Evolutionary conservation across 805 yeast genomes (phyloP), one percentile per base, ranked within the genome.

Genomic region (Sungouiozyma ichnusensis): DNA sequence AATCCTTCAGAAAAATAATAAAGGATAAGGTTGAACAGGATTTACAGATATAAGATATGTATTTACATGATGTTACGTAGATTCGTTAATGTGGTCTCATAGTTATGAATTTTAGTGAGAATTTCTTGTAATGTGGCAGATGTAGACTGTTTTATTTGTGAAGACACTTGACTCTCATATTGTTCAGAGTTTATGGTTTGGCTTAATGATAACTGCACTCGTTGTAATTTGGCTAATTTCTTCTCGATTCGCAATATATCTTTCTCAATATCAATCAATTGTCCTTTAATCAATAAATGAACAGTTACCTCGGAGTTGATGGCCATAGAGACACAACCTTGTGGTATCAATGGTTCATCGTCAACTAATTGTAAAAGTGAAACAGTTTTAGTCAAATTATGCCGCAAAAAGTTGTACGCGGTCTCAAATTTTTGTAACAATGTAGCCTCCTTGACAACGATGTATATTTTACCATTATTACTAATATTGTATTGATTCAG

Each of bases 251-350:
- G 88, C 52, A 69, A 58, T 54, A 90, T 83, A 67, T 90, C 97
- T 42, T 81, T 81, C 54, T 85, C 95, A 52, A 87, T 74, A 64
- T 90, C 96, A 51, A 20, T 33, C 2, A 90, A 79, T 60, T 83
- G 87, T 42, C 97, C 97, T 71, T 86, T 88, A 43, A 90, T 95
- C 60, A 88, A 72, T 18, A 88, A 76, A 55, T 84, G 94, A 16
- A 87, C 96, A 44, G 76, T 80, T 60, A 85, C 77, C 40, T 75
- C 80, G 34, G 94, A 79, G 42, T 77, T 74, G 44, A 90, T 82
- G 40, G 92, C 76, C 51, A 77, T 79, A 48, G 86, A 74, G 33
- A 90, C 95, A 63, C 94, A 85, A 36, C 97, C 98, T 42, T 77
- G 7, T 7, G 17, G 24, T 19, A 20, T 20, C 20, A 27, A 24